Evolutionary conservation across 805 yeast species (phyloP).

Genomic region (Ogataea saltuana): DNA sequence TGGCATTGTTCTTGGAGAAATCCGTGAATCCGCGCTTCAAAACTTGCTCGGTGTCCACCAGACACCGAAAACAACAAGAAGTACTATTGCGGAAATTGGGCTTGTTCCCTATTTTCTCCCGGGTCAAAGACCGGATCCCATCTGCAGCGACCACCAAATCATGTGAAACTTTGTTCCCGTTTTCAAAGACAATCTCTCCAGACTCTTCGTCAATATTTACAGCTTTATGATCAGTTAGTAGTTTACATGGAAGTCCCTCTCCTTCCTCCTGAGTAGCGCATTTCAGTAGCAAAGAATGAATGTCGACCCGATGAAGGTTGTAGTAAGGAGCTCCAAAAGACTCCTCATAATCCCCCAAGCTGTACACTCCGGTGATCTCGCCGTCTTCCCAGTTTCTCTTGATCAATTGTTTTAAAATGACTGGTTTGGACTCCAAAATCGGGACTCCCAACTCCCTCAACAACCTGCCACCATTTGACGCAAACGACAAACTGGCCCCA

Average conservation of each 20-base stretch:
- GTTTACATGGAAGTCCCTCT: constrained; percentile 28
- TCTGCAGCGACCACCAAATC: constrained; percentile 37
- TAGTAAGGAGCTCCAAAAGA: constrained; percentile 33
- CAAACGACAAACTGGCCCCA: constrained; percentile 35
- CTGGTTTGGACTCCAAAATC: constrained; percentile 27
- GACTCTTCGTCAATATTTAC: constrained; percentile 27
- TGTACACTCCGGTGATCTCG: constrained; percentile 25
- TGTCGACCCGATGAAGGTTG: constrained; percentile 34
- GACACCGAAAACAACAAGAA: constrained; percentile 31
- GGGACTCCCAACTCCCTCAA: constrained; percentile 33
- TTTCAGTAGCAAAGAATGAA: constrained; percentile 26
- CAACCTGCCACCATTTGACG: constrained; percentile 35
- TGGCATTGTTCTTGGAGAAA: constrained; percentile 29
- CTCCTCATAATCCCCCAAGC: constrained; percentile 32
- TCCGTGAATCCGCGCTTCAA: constrained; percentile 23
- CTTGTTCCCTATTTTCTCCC: constrained; percentile 27
- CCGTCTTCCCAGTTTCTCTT: constrained; percentile 31
- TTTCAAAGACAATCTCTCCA: constrained; percentile 30
- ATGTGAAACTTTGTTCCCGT: constrained; percentile 25
- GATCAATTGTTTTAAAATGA: constrained; percentile 28
- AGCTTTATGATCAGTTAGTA: constrained; percentile 26
- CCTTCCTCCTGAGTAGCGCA: constrained; percentile 25
- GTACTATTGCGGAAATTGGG: constrained; percentile 22
- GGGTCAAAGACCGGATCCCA: constrained; percentile 31
- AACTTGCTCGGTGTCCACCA: constrained; percentile 27